These are phyloP conservation scores for Lentinula edodes DNA, from an alignment of 768 basidiomycete genomes.

Conservation along the genomic window DNA sequence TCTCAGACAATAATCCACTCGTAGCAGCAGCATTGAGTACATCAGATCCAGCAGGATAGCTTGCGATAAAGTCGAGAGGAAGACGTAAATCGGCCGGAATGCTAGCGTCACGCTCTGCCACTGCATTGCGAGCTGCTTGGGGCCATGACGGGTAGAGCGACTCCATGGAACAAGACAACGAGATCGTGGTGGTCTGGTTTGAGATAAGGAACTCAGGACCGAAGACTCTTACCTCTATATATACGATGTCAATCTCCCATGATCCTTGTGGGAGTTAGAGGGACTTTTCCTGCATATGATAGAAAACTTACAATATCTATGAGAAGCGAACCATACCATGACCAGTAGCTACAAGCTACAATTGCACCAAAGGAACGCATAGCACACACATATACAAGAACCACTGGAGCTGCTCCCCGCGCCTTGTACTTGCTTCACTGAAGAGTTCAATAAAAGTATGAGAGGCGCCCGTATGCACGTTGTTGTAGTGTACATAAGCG, in stretches of 20 bases:
- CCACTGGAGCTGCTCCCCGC: no score
- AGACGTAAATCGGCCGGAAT: slow-evolving; percentile 12
- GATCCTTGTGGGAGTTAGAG: no score
- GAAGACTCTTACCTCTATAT: neutral
- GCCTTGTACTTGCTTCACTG: no score
- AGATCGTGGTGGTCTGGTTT: neutral
- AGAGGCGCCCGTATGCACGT: neutral
- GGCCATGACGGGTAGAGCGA: neutral
- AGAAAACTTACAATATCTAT: no score
- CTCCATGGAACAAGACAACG: neutral
- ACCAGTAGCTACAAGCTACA: no score
- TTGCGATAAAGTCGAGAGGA: slow-evolving; percentile 8
- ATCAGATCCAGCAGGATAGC: slow-evolving; percentile 17
- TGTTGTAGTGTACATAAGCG: neutral
- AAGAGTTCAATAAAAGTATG: no score
- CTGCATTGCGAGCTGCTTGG: slow-evolving; percentile 11
- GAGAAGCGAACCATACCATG: no score
- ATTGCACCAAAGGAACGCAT: no score
- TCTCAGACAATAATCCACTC: slow-evolving; percentile 23
- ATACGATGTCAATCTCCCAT: no score
- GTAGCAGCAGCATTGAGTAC: slow-evolving; percentile 25
- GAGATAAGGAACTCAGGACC: neutral
- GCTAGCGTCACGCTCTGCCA: slow-evolving; percentile 9
- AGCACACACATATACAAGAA: no score
- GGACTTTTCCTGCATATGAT: no score